These are phyloP conservation scores for Rhytidiadelphus loreus DNA, from an alignment of 225 moss, liverwort and hornwort species.

Conservation along the genomic window DNA sequence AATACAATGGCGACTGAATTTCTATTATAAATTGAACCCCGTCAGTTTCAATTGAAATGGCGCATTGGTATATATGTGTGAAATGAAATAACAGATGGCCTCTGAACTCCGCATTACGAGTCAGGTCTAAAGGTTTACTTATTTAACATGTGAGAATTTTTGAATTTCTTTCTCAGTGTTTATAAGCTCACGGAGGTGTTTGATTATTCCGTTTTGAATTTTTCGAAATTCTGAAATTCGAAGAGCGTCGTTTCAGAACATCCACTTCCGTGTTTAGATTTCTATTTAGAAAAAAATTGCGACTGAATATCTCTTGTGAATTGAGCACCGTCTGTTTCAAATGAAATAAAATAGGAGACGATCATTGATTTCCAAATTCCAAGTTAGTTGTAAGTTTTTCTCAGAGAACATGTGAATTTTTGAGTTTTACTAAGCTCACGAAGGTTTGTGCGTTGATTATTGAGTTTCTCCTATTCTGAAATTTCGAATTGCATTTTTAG, in stretches of 20 bases:
- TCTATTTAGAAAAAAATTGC: neutral
- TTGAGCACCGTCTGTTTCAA: neutral
- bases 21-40: neutral
- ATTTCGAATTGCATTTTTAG: neutral
- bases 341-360: neutral
- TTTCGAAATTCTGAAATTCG: neutral
- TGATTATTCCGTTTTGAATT: neutral
- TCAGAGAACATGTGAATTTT: neutral
- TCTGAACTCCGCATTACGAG: neutral
- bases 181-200: slow-evolving; percentile 62
- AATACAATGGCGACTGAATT: neutral
- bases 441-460: neutral
- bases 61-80: neutral
- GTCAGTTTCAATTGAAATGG: neutral
- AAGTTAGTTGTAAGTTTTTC: neutral
- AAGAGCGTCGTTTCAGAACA: neutral
- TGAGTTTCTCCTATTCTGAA: neutral
- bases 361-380: neutral
- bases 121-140: neutral
- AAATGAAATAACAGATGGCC: neutral
- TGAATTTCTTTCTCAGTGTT: slow-evolving; percentile 49
- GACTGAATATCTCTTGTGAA: neutral
- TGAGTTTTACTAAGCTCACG: neutral
- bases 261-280: neutral
- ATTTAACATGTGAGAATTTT: too few species aligned